Percentiles rank a stretch among this genome's conserved stretches.
Conservation (phyloP, 805 yeast genomes). For the Metschnikowia picachoensis region DNA sequence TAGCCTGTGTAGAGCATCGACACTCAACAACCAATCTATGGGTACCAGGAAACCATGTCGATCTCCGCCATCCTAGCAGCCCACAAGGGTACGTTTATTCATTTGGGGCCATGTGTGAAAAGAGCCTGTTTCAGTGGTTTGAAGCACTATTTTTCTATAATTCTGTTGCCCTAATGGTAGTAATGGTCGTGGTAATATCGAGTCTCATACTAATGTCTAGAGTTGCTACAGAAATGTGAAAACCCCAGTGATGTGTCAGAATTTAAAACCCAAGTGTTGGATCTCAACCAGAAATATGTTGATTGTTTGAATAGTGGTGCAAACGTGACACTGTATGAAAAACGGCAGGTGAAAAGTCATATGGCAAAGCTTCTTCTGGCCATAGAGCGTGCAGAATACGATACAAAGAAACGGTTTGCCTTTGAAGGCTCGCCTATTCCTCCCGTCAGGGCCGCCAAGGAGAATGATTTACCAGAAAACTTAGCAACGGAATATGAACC, state of each 20-base stretch:
- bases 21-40: too few relatives aligned
- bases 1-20: too few relatives aligned
- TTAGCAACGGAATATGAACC: not conserved
- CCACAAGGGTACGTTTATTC: too few relatives aligned
- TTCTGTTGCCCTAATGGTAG: too few relatives aligned
- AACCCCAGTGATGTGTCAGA: not conserved
- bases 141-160: too few relatives aligned
- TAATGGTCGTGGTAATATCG: not conserved
- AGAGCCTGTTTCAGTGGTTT: too few relatives aligned
- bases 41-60: too few relatives aligned
- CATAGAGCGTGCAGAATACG: constrained; percentile 20
- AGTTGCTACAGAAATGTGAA: not conserved
- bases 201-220: not conserved
- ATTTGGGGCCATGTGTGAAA: too few relatives aligned
- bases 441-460: not conserved
- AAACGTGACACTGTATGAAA: constrained; percentile 17
- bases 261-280: constrained; percentile 10
- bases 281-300: constrained; percentile 7
- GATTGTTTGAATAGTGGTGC: constrained; percentile 5
- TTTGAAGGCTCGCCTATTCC: constrained; percentile 31
- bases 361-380: constrained; percentile 20
- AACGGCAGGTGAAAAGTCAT: constrained; percentile 20
- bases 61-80: too few relatives aligned
- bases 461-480: not conserved
- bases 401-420: constrained; percentile 18